These are phyloP conservation scores for Geotrichum cucujoidarum DNA, from an alignment of 1,139 yeast genomes.

Conservation along the genomic window DNA sequence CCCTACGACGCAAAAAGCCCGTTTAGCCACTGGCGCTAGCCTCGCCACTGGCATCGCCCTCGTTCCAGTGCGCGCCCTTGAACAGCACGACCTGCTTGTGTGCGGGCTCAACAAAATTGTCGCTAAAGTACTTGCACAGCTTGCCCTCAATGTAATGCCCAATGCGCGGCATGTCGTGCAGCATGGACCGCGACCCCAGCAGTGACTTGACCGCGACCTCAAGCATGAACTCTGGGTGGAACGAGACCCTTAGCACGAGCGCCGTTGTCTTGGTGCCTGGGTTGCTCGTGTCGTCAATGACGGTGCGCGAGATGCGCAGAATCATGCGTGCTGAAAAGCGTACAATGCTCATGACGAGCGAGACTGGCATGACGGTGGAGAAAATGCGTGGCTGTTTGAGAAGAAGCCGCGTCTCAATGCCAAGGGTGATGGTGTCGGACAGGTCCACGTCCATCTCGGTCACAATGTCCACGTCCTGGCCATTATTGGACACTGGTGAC, in stretches of 20 bases:
- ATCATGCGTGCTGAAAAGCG: conserved; percentile 85
- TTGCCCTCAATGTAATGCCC: conserved; percentile 77
- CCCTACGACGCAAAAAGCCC: no score
- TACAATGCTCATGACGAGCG: conserved; percentile 79
- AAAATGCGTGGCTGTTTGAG: conserved; percentile 84
- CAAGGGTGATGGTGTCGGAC: conserved; percentile 84
- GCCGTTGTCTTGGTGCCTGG: conserved; percentile 27
- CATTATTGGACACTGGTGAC: not conserved
- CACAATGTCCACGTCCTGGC: conserved; percentile 40
- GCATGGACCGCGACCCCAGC: conserved; percentile 86
- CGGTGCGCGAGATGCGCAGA: conserved; percentile 47
- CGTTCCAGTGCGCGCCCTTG: not conserved
- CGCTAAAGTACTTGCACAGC: conserved; percentile 84
- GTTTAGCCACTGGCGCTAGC: not conserved
- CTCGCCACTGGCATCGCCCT: not conserved
- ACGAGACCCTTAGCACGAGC: conserved; percentile 45
- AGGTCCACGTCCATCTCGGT: conserved; percentile 93
- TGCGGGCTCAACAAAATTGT: conserved; percentile 88
- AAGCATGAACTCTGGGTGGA: conserved; percentile 83
- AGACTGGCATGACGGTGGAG: conserved; percentile 71
- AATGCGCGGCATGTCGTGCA: conserved; percentile 90
- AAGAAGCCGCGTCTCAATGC: conserved; percentile 76
- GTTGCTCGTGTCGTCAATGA: conserved; percentile 28
- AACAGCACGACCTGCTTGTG: conserved; percentile 40
- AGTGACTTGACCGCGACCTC: conserved; percentile 83